phyloP scores from a whole-genome alignment of 148 eudicot species.

The Vaccinium myrtillus region DNA sequence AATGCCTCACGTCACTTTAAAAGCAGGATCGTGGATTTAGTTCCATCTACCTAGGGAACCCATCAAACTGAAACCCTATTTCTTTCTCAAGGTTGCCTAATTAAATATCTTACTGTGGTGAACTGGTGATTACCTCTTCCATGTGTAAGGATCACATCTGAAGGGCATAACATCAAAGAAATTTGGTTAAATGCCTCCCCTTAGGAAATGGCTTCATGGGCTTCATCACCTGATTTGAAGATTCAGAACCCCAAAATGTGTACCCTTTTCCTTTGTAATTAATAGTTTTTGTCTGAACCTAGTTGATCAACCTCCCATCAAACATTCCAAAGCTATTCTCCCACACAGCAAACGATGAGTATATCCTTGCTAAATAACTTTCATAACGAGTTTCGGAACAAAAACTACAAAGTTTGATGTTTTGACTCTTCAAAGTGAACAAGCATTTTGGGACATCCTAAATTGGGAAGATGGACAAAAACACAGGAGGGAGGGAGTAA shows the following conservation, averaged over 20 bases:
- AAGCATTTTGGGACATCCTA: background rate
- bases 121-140: background rate
- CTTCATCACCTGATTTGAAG: background rate
- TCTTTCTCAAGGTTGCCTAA: background rate
- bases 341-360: background rate
- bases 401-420: background rate
- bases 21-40: background rate
- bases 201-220: background rate
- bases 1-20: background rate
- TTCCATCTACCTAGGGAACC: background rate
- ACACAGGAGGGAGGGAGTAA: background rate
- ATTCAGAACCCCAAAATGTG: background rate
- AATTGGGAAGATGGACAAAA: background rate
- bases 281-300: background rate
- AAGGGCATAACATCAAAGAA: background rate
- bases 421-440: background rate
- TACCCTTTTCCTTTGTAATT: background rate
- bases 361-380: background rate
- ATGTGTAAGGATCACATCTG: background rate
- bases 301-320: background rate
- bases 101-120: background rate
- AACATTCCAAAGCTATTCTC: background rate
- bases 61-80: background rate
- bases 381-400: background rate
- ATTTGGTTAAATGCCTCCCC: background rate